Conservation (phyloP, 2,329 filamentous ascomycete species). For the Byssochlamys sp. region DNA sequence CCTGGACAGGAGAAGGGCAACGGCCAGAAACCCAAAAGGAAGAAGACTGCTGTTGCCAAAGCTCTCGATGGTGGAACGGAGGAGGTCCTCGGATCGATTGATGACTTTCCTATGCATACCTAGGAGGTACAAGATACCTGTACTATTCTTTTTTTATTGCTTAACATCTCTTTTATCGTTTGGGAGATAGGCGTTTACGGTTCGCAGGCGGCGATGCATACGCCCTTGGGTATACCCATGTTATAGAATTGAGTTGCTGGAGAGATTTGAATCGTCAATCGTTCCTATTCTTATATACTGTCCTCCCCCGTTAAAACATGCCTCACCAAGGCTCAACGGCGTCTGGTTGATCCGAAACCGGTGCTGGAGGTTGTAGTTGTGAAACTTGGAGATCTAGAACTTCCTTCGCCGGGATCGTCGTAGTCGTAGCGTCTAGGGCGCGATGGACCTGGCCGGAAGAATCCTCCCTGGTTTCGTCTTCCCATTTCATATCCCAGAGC, state of each 20-base stretch:
- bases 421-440: constrained; percentile 7
- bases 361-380: constrained; percentile 28
- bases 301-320: no score
- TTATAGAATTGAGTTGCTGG: neutral
- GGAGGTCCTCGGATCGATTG: constrained; percentile 32
- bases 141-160: neutral
- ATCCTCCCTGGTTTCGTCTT: constrained; percentile 14
- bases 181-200: neutral
- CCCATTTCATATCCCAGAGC: constrained; percentile 35
- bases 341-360: constrained; percentile 38
- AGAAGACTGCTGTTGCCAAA: constrained; percentile 17
- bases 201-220: neutral
- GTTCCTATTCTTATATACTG: neutral
- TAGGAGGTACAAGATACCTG: constrained; percentile 2
- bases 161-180: neutral
- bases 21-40: constrained; percentile 19
- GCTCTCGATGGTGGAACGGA: constrained; percentile 27
- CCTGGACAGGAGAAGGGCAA: constrained; percentile 21
- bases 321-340: constrained; percentile 6
- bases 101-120: constrained; percentile 20
- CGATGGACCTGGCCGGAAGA: constrained; percentile 9
- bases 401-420: constrained; percentile 24
- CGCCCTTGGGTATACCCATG: neutral
- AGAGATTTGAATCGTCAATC: neutral
- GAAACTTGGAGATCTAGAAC: constrained; percentile 24